Base-by-base conservation (phyloP, 177 flowering plant genomes). In the Vitis hybrid region DNA sequence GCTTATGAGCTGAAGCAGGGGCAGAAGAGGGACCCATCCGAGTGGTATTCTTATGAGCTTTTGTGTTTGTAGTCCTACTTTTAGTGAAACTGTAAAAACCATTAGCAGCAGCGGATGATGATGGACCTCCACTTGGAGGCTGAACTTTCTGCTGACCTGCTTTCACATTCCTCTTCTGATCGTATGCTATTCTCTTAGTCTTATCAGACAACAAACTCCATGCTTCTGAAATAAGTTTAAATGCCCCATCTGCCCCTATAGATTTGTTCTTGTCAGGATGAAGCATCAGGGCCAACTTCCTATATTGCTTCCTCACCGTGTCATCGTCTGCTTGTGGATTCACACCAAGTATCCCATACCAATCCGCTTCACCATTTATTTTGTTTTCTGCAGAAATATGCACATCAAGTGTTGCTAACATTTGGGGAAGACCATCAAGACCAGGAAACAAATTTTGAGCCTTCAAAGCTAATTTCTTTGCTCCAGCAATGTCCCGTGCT, bases 181-280 rank as follows among this genome's bases (percentile, higher is more conserved):
- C 91, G 73, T 87, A 89, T n/a, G 74, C 79, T 21, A 18, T 18
- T 79, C 91, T 80, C 81, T 79, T 85, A 16, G 73, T 33, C 77
- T 86, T 87, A 65, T 90, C 96, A 49, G 93, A 89, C 60, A 90
- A 70, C 70, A 87, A 72, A 77, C 86, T 84, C 96, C 93, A 89
- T 3, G 96, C 96, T 79, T 87, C 90, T 3, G 93, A 90, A 67
- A 90, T 74, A 72, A 79, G 67, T 75, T 89, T 89, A 76, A 90
- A 90, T 14, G 96, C 96, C 66, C 89, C 96, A 59, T 89, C 96
- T 22, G 91, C 88, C 51, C 96, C 96, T 10, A 89, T 50, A 62
- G 93, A 85, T 71, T 87, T 89, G 80, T 90, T 90, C 77, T 90
- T 90, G 71, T 90, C 96, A 45, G 96, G 96, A 71, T 90, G 96